Evolutionary conservation across 495 filamentous ascomycete species (phyloP).

Genomic region (Penicillium diatomitis): DNA sequence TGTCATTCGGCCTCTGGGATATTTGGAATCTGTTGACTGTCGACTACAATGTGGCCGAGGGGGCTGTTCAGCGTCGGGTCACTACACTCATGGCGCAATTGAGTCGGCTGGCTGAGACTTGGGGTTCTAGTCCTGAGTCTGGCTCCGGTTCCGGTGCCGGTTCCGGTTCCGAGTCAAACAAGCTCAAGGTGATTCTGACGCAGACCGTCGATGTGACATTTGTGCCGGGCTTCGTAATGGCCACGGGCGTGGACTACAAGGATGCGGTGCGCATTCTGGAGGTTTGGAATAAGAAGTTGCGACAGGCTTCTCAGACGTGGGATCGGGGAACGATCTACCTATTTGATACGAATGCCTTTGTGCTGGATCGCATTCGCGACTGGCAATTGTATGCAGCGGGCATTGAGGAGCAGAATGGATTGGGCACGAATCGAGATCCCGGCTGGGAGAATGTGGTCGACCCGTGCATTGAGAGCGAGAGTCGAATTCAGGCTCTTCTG

Average conservation of each 20-base stretch:
- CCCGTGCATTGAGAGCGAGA: conserved; percentile 26
- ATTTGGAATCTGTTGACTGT: conserved; percentile 38
- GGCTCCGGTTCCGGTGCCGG: no score
- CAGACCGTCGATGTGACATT: conserved; percentile 44
- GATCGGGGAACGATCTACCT: conserved; percentile 36
- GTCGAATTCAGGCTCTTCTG: conserved; percentile 23
- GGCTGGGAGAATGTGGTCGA: conserved; percentile 34
- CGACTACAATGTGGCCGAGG: conserved; percentile 20
- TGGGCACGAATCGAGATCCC: conserved; percentile 28
- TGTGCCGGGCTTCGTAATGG: conserved; percentile 30
- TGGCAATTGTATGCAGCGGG: conserved; percentile 35
- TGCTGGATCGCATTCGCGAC: conserved; percentile 40
- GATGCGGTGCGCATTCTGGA: conserved; percentile 31
- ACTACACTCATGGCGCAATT: conserved; percentile 38
- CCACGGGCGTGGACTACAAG: conserved; percentile 25
- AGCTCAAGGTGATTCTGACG: conserved; percentile 40
- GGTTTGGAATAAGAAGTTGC: conserved; percentile 40
- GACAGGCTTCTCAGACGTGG: conserved; percentile 31
- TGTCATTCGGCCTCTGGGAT: conserved; percentile 45
- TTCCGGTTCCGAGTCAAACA: no score
- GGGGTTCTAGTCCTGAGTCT: conserved; percentile 17
- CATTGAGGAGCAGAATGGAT: conserved; percentile 33
- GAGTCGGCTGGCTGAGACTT: conserved; percentile 25
- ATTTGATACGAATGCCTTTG: conserved; percentile 41
- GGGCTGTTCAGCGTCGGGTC: conserved; percentile 34